These are phyloP conservation scores for Fusarium sp. DNA, from an alignment of 2,329 filamentous ascomycete species.

Conservation along the genomic window DNA sequence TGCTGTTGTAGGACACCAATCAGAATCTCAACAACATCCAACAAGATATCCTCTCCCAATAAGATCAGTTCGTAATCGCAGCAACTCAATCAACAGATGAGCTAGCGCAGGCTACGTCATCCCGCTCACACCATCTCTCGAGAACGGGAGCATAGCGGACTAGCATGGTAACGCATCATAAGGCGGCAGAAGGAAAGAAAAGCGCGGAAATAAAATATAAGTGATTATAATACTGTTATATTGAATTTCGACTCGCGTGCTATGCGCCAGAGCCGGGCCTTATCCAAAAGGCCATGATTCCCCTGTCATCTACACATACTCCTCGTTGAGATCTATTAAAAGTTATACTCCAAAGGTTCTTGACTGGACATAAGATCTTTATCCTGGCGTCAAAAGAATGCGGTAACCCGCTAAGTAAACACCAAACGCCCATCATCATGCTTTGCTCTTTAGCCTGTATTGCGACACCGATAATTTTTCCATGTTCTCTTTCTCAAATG, in stretches of 20 bases:
- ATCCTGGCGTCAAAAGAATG: slow-evolving; percentile 41
- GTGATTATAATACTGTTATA: slow-evolving; percentile 1
- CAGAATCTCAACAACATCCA: neutral
- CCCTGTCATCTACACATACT: slow-evolving; percentile 31
- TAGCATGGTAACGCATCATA: neutral
- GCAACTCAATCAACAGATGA: neutral
- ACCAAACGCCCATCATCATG: slow-evolving; percentile 47
- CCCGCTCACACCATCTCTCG: slow-evolving; percentile 9
- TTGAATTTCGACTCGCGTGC: slow-evolving; percentile 22
- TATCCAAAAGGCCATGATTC: slow-evolving; percentile 36
- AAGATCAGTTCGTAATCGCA: neutral
- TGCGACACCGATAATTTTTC: slow-evolving; percentile 30
- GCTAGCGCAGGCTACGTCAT: slow-evolving; percentile 34
- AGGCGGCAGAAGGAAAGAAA: slow-evolving; percentile 28
- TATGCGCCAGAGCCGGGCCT: slow-evolving; percentile 18
- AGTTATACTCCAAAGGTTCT: slow-evolving; percentile 39
- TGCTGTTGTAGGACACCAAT: neutral
- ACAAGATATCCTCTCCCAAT: neutral
- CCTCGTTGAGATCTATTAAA: slow-evolving; percentile 46
- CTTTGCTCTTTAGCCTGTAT: slow-evolving; percentile 36
- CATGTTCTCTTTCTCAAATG: slow-evolving; percentile 24
- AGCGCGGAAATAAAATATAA: neutral
- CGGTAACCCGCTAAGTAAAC: slow-evolving; percentile 39
- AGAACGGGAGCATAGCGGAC: neutral
- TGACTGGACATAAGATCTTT: slow-evolving; percentile 18